Conservation (phyloP, 495 filamentous ascomycete species). For the Sporormia fimetaria region DNA sequence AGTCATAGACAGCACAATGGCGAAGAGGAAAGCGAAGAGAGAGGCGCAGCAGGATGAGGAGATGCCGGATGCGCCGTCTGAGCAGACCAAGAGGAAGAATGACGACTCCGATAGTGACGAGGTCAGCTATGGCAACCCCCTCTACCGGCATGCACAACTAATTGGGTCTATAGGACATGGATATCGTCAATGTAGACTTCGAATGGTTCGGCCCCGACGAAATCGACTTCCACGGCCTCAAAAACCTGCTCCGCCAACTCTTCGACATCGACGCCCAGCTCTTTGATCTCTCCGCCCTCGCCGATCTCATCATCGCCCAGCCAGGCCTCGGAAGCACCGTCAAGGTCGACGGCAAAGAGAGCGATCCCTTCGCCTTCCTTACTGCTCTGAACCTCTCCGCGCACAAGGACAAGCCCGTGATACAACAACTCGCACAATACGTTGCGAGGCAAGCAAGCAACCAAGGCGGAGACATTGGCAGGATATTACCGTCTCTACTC, state of each 20-base stretch:
- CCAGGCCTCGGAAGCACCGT: slow-evolving; percentile 84
- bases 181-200: slow-evolving; percentile 92
- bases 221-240: slow-evolving; percentile 90
- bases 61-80: slow-evolving; percentile 17
- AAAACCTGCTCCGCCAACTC: slow-evolving; percentile 82
- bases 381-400: slow-evolving; percentile 77
- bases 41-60: slow-evolving; percentile 14
- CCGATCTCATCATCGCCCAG: slow-evolving; percentile 82
- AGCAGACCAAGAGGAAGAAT: slow-evolving; percentile 14
- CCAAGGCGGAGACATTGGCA: too few species aligned
- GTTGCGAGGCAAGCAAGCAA: slow-evolving; percentile 49
- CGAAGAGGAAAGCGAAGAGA: slow-evolving; percentile 23
- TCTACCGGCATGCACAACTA: background rate
- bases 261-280: slow-evolving; percentile 76
- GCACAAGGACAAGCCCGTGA: slow-evolving; percentile 42
- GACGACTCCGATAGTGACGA: slow-evolving; percentile 23
- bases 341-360: slow-evolving; percentile 88
- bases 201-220: slow-evolving; percentile 95
- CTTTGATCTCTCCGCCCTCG: slow-evolving; percentile 74
- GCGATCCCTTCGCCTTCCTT: slow-evolving; percentile 88
- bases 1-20: slow-evolving; percentile 18
- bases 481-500: too few species aligned
- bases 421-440: slow-evolving; percentile 53
- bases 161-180: slow-evolving; percentile 50
- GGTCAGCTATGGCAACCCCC: slow-evolving; percentile 5